Conservation (phyloP, 192 early-diverging fungal genomes). For the Ambispora gerdemannii region DNA sequence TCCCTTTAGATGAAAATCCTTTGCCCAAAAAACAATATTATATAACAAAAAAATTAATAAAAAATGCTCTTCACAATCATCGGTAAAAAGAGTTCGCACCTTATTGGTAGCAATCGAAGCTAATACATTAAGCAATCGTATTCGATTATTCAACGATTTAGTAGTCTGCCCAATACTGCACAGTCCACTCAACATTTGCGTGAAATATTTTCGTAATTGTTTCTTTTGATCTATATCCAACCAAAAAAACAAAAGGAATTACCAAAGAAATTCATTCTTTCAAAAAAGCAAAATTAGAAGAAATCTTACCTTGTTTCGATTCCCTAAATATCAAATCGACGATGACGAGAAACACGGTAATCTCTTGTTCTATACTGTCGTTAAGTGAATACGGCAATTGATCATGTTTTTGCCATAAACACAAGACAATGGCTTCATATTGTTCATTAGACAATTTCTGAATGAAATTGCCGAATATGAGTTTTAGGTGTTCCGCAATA, state of each 20-base stretch:
- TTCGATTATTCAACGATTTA: not conserved
- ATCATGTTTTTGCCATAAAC: not conserved
- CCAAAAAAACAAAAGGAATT: not conserved
- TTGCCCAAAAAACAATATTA: not conserved
- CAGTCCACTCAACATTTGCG: not conserved
- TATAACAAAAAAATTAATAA: not conserved
- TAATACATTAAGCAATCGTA: not conserved
- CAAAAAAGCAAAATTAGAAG: not conserved
- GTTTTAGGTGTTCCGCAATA: not conserved
- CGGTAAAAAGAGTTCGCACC: no score
- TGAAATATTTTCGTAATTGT: not conserved
- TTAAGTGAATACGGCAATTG: not conserved
- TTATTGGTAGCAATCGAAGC: not conserved
- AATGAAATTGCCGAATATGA: not conserved
- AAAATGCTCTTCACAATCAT: not conserved
- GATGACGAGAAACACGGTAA: not conserved
- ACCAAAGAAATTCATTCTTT: not conserved
- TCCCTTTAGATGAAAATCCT: not conserved
- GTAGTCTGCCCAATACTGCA: not conserved
- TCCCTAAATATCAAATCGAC: not conserved
- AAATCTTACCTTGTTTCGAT: conserved; percentile 3
- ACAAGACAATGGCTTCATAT: not conserved
- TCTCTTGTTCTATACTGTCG: not conserved
- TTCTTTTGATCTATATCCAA: not conserved
- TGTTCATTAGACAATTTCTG: conserved; percentile 2